These are phyloP conservation scores for Populus deltoides DNA, from an alignment of 345 rosid genomes.

Conservation along the genomic window DNA sequence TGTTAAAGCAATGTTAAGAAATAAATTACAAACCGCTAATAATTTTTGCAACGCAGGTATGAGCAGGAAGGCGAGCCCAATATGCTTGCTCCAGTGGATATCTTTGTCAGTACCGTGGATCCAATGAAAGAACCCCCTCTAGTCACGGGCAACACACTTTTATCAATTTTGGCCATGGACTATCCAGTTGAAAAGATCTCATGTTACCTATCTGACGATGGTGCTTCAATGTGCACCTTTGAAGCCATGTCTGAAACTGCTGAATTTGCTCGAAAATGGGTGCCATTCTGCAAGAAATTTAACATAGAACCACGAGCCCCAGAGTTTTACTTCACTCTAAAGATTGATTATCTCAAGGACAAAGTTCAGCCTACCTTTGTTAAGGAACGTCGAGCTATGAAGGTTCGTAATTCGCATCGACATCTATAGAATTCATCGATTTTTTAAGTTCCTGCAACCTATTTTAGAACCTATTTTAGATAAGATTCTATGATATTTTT, in stretches of 20 bases:
- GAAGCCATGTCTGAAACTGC: constrained; percentile 77
- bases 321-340: constrained; percentile 37
- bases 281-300: constrained; percentile 35
- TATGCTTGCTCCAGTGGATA: constrained; percentile 76
- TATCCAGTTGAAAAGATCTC: constrained; percentile 91
- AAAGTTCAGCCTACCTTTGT: constrained; percentile 95
- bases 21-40: neutral
- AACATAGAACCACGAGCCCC: constrained; percentile 40
- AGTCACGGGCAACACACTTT: constrained; percentile 79
- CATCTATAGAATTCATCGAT: neutral
- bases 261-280: constrained; percentile 35
- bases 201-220: constrained; percentile 93
- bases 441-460: neutral
- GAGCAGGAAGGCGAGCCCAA: constrained; percentile 91
- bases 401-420: constrained; percentile 41
- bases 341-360: constrained; percentile 92
- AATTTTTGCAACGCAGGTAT: constrained; percentile 41
- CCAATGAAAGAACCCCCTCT: constrained; percentile 99
- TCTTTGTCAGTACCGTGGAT: constrained; percentile 97
- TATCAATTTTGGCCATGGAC: constrained; percentile 94
- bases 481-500: neutral
- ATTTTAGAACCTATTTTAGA: neutral
- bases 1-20: neutral
- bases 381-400: constrained; percentile 94
- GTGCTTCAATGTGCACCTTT: constrained; percentile 95